These are phyloP conservation scores for Oryza glumipatula DNA, from an alignment of 176 grass and related monocot species.

Conservation along the genomic window DNA sequence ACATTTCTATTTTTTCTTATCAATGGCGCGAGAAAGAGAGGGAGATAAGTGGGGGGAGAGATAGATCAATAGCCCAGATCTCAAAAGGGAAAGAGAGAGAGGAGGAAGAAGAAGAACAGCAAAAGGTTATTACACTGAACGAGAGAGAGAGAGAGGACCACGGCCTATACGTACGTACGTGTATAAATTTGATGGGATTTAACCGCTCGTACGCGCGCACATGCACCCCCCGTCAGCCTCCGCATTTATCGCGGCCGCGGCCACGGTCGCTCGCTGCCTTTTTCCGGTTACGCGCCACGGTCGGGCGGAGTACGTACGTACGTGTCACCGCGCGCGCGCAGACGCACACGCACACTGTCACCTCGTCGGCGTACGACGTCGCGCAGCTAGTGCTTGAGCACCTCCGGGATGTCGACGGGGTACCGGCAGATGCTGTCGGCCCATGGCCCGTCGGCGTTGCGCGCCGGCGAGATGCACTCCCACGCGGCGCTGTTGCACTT, in stretches of 20 bases:
- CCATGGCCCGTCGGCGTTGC: slow-evolving; percentile 56
- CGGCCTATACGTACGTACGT: slow-evolving; percentile 30
- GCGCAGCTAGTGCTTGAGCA: slow-evolving; percentile 63
- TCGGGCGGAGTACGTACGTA: neutral
- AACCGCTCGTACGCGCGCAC: slow-evolving; percentile 38
- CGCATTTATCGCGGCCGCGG: slow-evolving; percentile 31
- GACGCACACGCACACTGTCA: neutral
- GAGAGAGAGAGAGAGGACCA: slow-evolving; percentile 16
- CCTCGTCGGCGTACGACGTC: neutral
- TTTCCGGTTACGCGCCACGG: neutral
- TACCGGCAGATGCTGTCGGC: slow-evolving; percentile 59
- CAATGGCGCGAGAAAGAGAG: neutral
- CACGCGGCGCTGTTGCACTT: slow-evolving; percentile 93
- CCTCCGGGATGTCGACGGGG: slow-evolving; percentile 69
- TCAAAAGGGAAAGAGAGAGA: slow-evolving; percentile 18
- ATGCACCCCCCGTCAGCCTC: slow-evolving; percentile 37
- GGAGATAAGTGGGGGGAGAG: neutral
- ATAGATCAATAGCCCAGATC: slow-evolving; percentile 2
- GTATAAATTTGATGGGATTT: slow-evolving; percentile 33
- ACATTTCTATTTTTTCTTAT: neutral
- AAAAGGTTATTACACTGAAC: neutral
- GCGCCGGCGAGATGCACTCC: slow-evolving; percentile 65
- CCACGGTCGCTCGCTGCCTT: neutral
- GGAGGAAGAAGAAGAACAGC: neutral
- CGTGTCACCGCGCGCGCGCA: neutral